These are phyloP conservation scores for Hanseniaspora vineae DNA, from an alignment of 805 yeast genomes.

Conservation along the genomic window DNA sequence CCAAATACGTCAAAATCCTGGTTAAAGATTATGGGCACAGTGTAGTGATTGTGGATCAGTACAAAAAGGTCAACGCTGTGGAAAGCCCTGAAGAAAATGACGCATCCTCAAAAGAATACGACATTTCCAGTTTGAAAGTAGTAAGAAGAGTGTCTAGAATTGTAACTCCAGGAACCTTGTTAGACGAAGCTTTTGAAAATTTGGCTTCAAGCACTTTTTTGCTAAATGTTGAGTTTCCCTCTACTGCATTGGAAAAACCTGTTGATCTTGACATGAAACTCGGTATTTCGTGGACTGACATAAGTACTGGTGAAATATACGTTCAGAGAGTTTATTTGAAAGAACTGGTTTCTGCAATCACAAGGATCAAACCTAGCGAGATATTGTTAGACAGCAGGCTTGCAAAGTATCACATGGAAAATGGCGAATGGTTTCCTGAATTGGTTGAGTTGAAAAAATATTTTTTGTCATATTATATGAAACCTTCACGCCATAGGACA, in stretches of 20 bases:
- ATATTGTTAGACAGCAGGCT: slow-evolving; percentile 44
- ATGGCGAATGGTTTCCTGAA: slow-evolving; percentile 44
- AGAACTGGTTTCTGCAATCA: slow-evolving; percentile 54
- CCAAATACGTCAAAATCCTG: slow-evolving; percentile 57
- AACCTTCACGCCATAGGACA: slow-evolving; percentile 29
- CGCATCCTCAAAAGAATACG: slow-evolving; percentile 24
- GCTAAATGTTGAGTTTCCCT: slow-evolving; percentile 51
- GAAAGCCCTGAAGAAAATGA: slow-evolving; percentile 3
- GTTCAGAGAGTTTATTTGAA: slow-evolving; percentile 30
- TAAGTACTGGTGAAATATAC: slow-evolving; percentile 68
- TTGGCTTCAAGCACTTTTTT: slow-evolving; percentile 59
- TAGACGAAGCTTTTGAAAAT: slow-evolving; percentile 76
- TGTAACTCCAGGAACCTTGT: slow-evolving; percentile 84
- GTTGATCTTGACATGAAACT: slow-evolving; percentile 30
- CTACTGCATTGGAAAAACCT: slow-evolving; percentile 26
- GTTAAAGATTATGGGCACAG: slow-evolving; percentile 58
- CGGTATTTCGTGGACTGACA: slow-evolving; percentile 82
- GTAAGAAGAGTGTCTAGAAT: slow-evolving; percentile 60
- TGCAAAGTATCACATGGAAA: slow-evolving; percentile 25
- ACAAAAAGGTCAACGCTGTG: slow-evolving; percentile 10
- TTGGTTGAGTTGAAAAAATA: slow-evolving; percentile 46
- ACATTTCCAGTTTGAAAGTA: slow-evolving; percentile 24
- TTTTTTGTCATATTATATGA: slow-evolving; percentile 39
- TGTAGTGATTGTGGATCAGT: slow-evolving; percentile 79
- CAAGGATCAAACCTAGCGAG: slow-evolving; percentile 74